Evolutionary conservation across 305 asterid species (phyloP), one percentile per base, ranked within the genome.

Genomic region (Plantago coronopus): DNA sequence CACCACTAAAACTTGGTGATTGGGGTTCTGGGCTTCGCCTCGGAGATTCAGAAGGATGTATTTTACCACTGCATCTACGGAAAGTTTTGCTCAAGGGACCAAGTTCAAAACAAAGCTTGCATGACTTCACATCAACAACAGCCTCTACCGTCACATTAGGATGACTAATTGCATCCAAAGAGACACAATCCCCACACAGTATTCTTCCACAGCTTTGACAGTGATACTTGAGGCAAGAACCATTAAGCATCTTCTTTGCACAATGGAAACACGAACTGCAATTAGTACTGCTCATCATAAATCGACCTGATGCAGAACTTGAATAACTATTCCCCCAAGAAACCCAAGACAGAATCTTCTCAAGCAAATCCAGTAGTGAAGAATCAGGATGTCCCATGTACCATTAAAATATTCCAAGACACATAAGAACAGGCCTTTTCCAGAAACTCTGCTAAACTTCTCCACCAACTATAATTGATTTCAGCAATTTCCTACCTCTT

Each of bases 21-120:
- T 80, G 85, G 37, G 91, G 94, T 70, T 89, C 95, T 8, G 89
- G 81, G 83, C 88, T 80, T 68, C 69, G 79, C 65, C 86, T 76
- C 2, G 96, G 89, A 63, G 91, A 81, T 66, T 85, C 96, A 53
- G 88, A 81, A 46, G 99, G 99, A 72, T 86, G 66, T 62, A 93
- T 62, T 79, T 84, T 85, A 59, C 81, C 89, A 61, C 81, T 71
- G 73, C 81, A 76, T 71, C 67, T 86, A 64, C 74, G 70, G 50
- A 70, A 74, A 59, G 74, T 48, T 66, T 73, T 69, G 70, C 73
- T 70, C 23, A 56, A 58, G 42, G 76, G 67, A 37, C 74, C 50
- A 51, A 74, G 70, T 31, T 72, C 81, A 17, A 65, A 67, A 68
- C 96, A 91, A 61, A 74, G 71, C 72, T 75, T 75, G 83, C 96